These are phyloP conservation scores for Margaritispora aquatica DNA, from an alignment of 495 filamentous ascomycete genomes.

Conservation along the genomic window DNA sequence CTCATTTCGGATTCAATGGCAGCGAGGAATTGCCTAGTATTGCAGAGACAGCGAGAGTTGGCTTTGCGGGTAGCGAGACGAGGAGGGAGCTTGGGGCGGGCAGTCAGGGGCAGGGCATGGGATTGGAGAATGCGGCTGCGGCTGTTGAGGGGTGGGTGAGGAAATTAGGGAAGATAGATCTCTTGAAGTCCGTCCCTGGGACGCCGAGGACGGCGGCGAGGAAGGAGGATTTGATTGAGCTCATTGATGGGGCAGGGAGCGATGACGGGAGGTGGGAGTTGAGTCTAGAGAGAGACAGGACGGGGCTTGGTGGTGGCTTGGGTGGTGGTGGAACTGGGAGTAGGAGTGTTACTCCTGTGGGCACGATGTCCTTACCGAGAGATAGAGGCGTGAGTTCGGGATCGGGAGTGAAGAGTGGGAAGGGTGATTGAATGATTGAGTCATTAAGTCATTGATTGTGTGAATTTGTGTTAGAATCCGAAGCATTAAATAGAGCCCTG, in stretches of 20 bases:
- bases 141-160: conserved; percentile 86
- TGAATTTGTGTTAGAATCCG: too few relatives aligned
- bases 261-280: conserved; percentile 39
- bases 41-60: conserved; percentile 40
- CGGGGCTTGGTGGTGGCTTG: background rate
- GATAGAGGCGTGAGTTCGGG: background rate
- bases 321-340: too few relatives aligned
- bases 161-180: conserved; percentile 56
- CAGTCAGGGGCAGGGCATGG: conserved; percentile 23
- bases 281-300: conserved; percentile 5
- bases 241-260: conserved; percentile 55
- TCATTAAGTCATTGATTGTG: too few relatives aligned
- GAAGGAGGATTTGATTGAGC: conserved; percentile 76
- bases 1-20: conserved; percentile 40
- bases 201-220: conserved; percentile 41
- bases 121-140: conserved; percentile 76
- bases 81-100: conserved; percentile 15
- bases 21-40: conserved; percentile 30
- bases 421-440: conserved; percentile 24
- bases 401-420: conserved; percentile 12
- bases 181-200: conserved; percentile 30
- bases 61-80: background rate
- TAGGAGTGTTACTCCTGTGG: conserved; percentile 5
- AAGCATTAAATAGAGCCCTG: too few relatives aligned
- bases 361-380: conserved; percentile 13